phyloP scores from a whole-genome alignment of 2,329 filamentous ascomycete species.

The Nemania sp. region DNA sequence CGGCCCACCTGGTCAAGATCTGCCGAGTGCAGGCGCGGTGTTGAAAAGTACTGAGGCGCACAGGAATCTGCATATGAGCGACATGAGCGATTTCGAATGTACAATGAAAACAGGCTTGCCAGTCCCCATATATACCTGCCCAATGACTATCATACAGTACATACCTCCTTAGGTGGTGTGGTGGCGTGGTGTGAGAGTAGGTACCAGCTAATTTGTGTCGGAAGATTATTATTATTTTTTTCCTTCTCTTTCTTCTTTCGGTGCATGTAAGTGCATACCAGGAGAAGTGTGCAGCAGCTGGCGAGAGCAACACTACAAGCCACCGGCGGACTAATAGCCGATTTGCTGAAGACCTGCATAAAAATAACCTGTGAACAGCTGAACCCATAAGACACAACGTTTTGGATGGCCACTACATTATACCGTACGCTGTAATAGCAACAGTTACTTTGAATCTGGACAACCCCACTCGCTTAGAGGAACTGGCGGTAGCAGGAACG shows the following conservation, averaged over 20 bases:
- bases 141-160: neutral
- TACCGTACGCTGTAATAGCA: too few species aligned
- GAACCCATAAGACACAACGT: slow-evolving; percentile 1
- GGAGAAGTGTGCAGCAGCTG: slow-evolving; percentile 11
- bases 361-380: slow-evolving; percentile 12
- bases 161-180: too few species aligned
- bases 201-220: too few species aligned
- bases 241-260: slow-evolving; percentile 1
- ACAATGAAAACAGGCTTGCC: slow-evolving; percentile 4
- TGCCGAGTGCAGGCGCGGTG: slow-evolving; percentile 4
- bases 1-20: slow-evolving; percentile 6
- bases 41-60: neutral
- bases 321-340: slow-evolving; percentile 11
- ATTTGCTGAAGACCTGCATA: slow-evolving; percentile 13
- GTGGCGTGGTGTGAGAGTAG: too few species aligned
- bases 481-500: too few species aligned
- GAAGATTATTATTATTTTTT: neutral
- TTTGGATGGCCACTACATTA: neutral
- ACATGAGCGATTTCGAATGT: neutral
- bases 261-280: neutral
- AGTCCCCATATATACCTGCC: too few species aligned
- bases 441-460: too few species aligned
- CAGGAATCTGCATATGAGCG: neutral
- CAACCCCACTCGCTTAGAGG: too few species aligned
- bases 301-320: too few species aligned